Conservation (phyloP, 2,329 filamentous ascomycete species). For the Penicillium sp. region DNA sequence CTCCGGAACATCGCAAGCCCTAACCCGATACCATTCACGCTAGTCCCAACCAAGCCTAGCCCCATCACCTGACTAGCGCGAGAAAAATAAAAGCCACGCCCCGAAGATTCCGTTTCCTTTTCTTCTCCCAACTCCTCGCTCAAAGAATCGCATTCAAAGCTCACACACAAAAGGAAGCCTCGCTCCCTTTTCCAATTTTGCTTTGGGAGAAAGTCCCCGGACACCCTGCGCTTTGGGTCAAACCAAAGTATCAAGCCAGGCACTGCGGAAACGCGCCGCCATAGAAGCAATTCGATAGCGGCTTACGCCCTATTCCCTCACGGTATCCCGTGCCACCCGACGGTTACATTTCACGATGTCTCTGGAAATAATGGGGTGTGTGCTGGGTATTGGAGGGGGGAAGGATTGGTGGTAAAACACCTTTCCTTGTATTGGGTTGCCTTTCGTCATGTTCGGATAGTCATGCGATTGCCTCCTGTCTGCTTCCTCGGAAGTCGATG, state of each 20-base stretch:
- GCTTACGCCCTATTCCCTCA: constrained; percentile 65
- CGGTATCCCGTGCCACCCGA: constrained; percentile 52
- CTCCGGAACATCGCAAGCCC: background rate
- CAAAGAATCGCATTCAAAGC: constrained; percentile 99
- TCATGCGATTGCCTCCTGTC: constrained; percentile 85
- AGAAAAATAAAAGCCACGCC: constrained; percentile 23
- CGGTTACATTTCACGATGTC: constrained; percentile 37
- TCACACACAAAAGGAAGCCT: constrained; percentile 71
- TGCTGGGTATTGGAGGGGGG: constrained; percentile 38
- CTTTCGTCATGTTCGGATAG: constrained; percentile 93
- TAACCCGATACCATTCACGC: background rate
- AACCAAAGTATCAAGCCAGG: constrained; percentile 43
- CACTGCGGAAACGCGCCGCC: constrained; percentile 97
- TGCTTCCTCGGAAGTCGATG: constrained; percentile 33
- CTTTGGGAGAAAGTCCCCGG: constrained; percentile 99
- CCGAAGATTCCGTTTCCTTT: constrained; percentile 25
- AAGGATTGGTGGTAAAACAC: constrained; percentile 16
- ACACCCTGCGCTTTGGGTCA: constrained; percentile 60
- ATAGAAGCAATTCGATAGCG: constrained; percentile 89
- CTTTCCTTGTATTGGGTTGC: constrained; percentile 51
- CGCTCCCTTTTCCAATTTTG: constrained; percentile 47
- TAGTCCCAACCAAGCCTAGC: constrained; percentile 23
- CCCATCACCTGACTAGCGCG: constrained; percentile 21
- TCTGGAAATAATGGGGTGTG: constrained; percentile 39
- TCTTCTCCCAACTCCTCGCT: constrained; percentile 74